A percentile compares a stretch with the other conserved stretches of the same genome.
Conservation (phyloP, 73 alveolate species). For the Paramecium pentaurelia region DNA sequence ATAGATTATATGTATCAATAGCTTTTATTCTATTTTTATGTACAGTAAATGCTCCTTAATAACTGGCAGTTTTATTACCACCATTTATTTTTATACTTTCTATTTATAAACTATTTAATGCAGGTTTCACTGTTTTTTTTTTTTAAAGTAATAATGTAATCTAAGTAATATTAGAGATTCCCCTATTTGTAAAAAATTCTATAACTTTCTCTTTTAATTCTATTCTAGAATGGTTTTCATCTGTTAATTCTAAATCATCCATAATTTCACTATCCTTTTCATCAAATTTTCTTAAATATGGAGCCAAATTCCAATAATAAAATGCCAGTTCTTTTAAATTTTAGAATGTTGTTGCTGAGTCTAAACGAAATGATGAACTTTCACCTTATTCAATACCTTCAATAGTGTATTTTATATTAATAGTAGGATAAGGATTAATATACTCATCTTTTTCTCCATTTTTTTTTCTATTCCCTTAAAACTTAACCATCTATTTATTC, state of each 20-base stretch:
- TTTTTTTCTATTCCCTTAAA: neutral
- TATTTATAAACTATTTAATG: neutral
- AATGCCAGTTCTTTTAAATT: constrained; percentile 2
- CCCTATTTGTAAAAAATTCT: neutral
- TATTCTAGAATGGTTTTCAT: constrained; percentile 5
- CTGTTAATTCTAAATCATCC: constrained; percentile 10
- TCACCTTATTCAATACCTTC: neutral
- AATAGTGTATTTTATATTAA: neutral
- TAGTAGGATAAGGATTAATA: constrained; percentile 35
- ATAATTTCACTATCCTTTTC: neutral
- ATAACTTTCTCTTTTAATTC: constrained; percentile 10
- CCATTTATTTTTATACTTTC: constrained; percentile 25
- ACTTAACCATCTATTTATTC: neutral
- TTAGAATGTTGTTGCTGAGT: neutral
- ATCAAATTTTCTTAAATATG: neutral
- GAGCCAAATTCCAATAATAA: constrained; percentile 14
- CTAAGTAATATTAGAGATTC: neutral
- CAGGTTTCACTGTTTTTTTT: neutral
- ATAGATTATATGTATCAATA: neutral
- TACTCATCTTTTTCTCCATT: neutral
- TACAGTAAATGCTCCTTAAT: neutral
- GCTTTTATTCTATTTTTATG: constrained; percentile 4
- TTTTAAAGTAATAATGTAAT: neutral
- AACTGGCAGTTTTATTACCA: neutral
- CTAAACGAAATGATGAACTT: constrained; percentile 1